These are phyloP conservation scores for Taphrina pruni DNA, from an alignment of 1,139 yeast species.

Conservation along the genomic window DNA sequence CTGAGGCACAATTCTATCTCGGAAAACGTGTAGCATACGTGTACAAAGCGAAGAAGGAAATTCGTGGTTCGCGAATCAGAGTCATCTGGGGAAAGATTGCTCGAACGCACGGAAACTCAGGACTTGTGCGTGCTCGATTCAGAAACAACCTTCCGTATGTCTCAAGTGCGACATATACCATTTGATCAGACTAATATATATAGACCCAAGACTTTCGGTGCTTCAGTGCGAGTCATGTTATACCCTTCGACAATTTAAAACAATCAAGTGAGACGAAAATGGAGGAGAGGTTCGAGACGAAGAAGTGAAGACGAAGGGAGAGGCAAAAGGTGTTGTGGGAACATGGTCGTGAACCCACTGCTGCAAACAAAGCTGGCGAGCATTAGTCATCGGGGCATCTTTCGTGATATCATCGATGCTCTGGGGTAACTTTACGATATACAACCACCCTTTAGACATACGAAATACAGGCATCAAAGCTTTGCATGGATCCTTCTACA, in stretches of 20 bases:
- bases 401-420: conserved; percentile 5
- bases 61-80: conserved; percentile 98
- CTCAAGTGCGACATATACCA: neutral
- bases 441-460: conserved; percentile 3
- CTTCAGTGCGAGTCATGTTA: conserved; percentile 93
- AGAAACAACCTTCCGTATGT: conserved; percentile 87
- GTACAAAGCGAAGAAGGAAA: conserved; percentile 97
- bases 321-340: neutral
- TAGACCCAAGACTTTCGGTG: conserved; percentile 94
- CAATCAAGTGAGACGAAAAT: conserved; percentile 8
- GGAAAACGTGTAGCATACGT: conserved; percentile 99
- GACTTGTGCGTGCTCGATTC: conserved; percentile 98
- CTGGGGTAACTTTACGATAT: conserved; percentile 17
- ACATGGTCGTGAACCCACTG: neutral
- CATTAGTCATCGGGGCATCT: conserved; percentile 15
- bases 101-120: conserved; percentile 99
- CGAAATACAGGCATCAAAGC: conserved; percentile 10
- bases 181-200: neutral
- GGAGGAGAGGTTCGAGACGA: conserved; percentile 18
- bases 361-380: conserved; percentile 23
- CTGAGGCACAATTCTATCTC: conserved; percentile 97
- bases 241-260: conserved; percentile 98
- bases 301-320: neutral
- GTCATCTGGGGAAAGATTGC: conserved; percentile 98
- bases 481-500: neutral